phyloP scores from a whole-genome alignment of 2,329 filamentous ascomycete species.

The Xylariaceae sp. region DNA sequence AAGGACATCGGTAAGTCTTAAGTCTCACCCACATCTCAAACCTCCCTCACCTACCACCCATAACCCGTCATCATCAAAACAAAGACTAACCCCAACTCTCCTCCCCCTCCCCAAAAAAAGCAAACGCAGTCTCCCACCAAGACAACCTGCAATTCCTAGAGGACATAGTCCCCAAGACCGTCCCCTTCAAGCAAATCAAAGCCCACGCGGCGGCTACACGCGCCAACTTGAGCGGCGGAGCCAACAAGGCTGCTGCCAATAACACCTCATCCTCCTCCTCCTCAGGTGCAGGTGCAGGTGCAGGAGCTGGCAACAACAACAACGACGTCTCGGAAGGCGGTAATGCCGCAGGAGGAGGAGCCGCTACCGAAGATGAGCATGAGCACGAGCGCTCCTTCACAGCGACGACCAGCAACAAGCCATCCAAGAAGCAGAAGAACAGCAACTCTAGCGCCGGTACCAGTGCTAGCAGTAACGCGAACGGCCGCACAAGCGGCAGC shows the following conservation, averaged over 20 bases:
- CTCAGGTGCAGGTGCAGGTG: too few relatives aligned
- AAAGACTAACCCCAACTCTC: neutral
- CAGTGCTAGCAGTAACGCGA: too few relatives aligned
- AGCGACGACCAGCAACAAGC: conserved; percentile 32
- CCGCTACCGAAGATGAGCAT: conserved; percentile 18
- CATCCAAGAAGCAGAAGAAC: conserved; percentile 38
- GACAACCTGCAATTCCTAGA: conserved; percentile 94
- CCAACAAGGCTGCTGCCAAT: too few relatives aligned
- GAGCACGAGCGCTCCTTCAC: conserved; percentile 11
- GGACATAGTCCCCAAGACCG: conserved; percentile 85
- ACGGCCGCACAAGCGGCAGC: conserved; percentile 22
- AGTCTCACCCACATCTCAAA: neutral
- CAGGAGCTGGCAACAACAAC: too few relatives aligned
- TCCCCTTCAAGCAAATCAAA: conserved; percentile 75
- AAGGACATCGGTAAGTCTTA: conserved; percentile 75
- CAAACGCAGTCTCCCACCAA: conserved; percentile 78
- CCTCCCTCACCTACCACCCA: conserved; percentile 1
- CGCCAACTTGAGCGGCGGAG: conserved; percentile 41
- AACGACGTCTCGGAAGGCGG: too few relatives aligned
- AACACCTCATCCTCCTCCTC: too few relatives aligned
- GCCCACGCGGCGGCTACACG: conserved; percentile 52
- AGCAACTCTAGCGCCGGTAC: too few relatives aligned
- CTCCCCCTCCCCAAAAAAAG: conserved; percentile 49
- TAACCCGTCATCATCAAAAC: neutral
- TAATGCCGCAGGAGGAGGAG: too few relatives aligned